Base-by-base conservation (phyloP, 768 basidiomycete species). In the Lactarius sp. region DNA sequence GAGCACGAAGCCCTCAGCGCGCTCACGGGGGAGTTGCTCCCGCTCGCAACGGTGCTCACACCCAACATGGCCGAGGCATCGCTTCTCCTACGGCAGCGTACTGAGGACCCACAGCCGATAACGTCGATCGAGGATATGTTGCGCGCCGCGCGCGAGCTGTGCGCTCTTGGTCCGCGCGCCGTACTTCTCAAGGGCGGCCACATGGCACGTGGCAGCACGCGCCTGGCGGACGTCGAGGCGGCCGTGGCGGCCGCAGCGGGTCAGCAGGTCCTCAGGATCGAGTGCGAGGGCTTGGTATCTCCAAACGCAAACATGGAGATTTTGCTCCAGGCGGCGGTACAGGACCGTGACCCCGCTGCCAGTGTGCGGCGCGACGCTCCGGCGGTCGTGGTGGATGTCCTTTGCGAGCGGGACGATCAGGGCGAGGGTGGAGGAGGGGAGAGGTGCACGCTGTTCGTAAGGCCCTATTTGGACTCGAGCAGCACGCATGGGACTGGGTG, bases 401-500 rank as follows among this genome's bases (percentile, higher is more conserved):
- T 93, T 3, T 80, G 76, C 59, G 77, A 81, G 68, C 71, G 51
- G 71, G 75, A 13, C 67, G 22, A 52, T 3, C 39, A 70, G 16
- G 73, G 74, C 74, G 37, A 6, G 1, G 49, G n/a, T 1, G 37
- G 31, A 2, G 44, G 7, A 7, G 14, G 6, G 13, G 13, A 12
- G 18, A 12, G 16, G 34, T 52, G 20, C 59, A 81, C 82, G 1
- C 56, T 91, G 18, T 87, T 85, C 64, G 77, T 83, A 20, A 80
- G 83, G 7, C 85, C 88, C 2, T 76, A 82, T 14, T 75, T 92
- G 22, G 77, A 86, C 14, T 85, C 89, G 6, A 80, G 75, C 39
- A 91, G 79, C 67, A 97, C 94, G 0, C 94, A 96, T 71, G 94
- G 94, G 1, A 97, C 94, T 0, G 94, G 94, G 2, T 97, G 94